Conservation (phyloP, 2,329 filamentous ascomycete genomes). For the Clonostachys byssicola region DNA sequence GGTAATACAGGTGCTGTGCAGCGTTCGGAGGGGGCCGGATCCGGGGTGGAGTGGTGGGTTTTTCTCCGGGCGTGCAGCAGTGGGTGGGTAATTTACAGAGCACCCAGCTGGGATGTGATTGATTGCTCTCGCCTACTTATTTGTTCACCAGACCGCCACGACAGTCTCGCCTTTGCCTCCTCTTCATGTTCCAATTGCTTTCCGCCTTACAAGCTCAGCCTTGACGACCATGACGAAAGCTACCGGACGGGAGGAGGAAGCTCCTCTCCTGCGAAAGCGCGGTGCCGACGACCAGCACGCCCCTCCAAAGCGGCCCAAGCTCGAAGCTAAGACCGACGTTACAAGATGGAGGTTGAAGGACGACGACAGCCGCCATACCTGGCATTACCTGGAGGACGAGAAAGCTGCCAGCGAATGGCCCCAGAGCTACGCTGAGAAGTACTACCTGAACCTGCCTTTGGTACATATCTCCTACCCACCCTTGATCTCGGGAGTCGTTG, state of each 20-base stretch:
- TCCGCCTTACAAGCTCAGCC: too few relatives aligned
- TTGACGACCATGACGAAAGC: not conserved
- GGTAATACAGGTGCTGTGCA: too few relatives aligned
- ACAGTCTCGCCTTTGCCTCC: too few relatives aligned
- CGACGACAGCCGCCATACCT: constrained; percentile 82
- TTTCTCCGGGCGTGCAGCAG: too few relatives aligned
- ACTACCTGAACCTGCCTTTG: constrained; percentile 73
- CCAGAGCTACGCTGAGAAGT: constrained; percentile 85
- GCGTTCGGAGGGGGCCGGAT: too few relatives aligned
- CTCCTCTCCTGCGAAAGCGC: constrained; percentile 26
- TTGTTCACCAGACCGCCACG: too few relatives aligned
- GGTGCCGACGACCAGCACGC: constrained; percentile 23
- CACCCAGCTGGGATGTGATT: too few relatives aligned
- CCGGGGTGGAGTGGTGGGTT: too few relatives aligned
- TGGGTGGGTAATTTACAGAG: too few relatives aligned
- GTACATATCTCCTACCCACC: constrained; percentile 38
- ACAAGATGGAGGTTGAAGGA: constrained; percentile 81
- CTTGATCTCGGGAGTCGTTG: not conserved
- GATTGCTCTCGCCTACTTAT: too few relatives aligned
- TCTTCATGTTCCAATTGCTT: too few relatives aligned
- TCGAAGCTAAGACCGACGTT: constrained; percentile 67
- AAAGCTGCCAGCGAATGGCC: constrained; percentile 74
- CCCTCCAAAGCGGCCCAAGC: constrained; percentile 38
- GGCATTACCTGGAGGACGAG: constrained; percentile 82
- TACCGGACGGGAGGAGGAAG: not conserved